These are phyloP conservation scores for Punctularia strigosozonata DNA, from an alignment of 768 basidiomycete genomes.

Conservation along the genomic window DNA sequence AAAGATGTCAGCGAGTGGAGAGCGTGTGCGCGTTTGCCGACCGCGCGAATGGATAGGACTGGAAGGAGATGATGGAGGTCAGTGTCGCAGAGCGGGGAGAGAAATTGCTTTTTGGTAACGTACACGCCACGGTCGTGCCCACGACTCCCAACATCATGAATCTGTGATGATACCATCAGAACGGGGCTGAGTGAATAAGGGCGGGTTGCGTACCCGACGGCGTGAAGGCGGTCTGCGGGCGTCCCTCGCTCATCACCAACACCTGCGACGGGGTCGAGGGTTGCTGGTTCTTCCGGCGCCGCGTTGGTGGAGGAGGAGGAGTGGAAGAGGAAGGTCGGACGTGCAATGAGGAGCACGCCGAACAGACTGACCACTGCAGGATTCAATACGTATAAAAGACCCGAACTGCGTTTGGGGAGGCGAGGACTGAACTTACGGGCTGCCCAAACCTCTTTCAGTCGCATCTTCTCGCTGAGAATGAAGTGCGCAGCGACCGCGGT, in stretches of 20 bases:
- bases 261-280: slow-evolving; percentile 2
- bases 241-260: slow-evolving; percentile 9
- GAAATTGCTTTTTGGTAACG: slow-evolving; percentile 13
- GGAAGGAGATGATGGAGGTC: background rate
- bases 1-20: slow-evolving; percentile 64
- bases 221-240: slow-evolving; percentile 34
- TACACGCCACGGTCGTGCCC: slow-evolving; percentile 59
- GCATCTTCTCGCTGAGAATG: slow-evolving; percentile 49
- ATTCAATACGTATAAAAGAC: background rate
- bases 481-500: slow-evolving; percentile 52
- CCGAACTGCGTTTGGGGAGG: background rate
- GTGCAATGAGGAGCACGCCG: slow-evolving; percentile 74
- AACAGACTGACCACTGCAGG: slow-evolving; percentile 46
- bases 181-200: background rate
- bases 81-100: background rate
- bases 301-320: slow-evolving; percentile 6
- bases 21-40: slow-evolving; percentile 67
- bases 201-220: slow-evolving; percentile 37
- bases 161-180: slow-evolving; percentile 18
- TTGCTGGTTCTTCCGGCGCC: background rate
- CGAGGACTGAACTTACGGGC: slow-evolving; percentile 22
- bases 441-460: slow-evolving; percentile 41
- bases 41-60: slow-evolving; percentile 48
- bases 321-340: slow-evolving; percentile 68
- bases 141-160: slow-evolving; percentile 55